Evolutionary conservation across 2,329 filamentous ascomycete species (phyloP).

Genomic region (Corynespora cassiicola): DNA sequence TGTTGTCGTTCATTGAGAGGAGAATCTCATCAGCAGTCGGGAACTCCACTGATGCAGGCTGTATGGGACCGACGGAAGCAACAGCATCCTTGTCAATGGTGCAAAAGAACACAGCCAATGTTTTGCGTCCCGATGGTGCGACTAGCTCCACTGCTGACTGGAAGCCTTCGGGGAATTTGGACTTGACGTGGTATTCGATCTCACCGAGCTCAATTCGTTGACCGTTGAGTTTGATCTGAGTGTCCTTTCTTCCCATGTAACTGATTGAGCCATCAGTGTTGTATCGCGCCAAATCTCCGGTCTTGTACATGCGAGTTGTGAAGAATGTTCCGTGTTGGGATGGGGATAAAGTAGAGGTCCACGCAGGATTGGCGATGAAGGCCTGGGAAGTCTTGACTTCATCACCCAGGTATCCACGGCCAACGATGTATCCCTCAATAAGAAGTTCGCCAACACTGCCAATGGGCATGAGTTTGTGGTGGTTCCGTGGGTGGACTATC

Average conservation of each 20-base stretch:
- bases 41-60: slow-evolving; percentile 24
- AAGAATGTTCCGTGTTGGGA: slow-evolving; percentile 7
- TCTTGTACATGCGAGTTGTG: slow-evolving; percentile 26
- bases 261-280: slow-evolving; percentile 29
- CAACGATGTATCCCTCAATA: slow-evolving; percentile 27
- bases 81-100: slow-evolving; percentile 20
- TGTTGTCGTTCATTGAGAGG: slow-evolving; percentile 30
- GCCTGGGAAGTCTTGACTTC: slow-evolving; percentile 29
- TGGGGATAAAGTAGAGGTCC: slow-evolving; percentile 12
- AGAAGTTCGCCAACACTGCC: slow-evolving; percentile 39
- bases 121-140: slow-evolving; percentile 37
- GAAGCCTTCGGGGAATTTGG: slow-evolving; percentile 36
- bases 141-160: slow-evolving; percentile 43
- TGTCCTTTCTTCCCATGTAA: slow-evolving; percentile 34
- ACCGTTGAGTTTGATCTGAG: slow-evolving; percentile 35
- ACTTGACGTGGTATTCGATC: slow-evolving; percentile 41
- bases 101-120: slow-evolving; percentile 42
- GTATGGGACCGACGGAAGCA: slow-evolving; percentile 12
- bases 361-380: slow-evolving; percentile 25
- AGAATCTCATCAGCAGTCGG: slow-evolving; percentile 34
- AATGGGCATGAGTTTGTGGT: slow-evolving; percentile 40
- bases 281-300: slow-evolving; percentile 30
- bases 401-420: slow-evolving; percentile 26
- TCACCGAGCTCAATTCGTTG: slow-evolving; percentile 27
- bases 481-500: slow-evolving; percentile 49